These are phyloP conservation scores for Corchorus olitorius DNA, from an alignment of 345 rosid genomes.

Conservation along the genomic window DNA sequence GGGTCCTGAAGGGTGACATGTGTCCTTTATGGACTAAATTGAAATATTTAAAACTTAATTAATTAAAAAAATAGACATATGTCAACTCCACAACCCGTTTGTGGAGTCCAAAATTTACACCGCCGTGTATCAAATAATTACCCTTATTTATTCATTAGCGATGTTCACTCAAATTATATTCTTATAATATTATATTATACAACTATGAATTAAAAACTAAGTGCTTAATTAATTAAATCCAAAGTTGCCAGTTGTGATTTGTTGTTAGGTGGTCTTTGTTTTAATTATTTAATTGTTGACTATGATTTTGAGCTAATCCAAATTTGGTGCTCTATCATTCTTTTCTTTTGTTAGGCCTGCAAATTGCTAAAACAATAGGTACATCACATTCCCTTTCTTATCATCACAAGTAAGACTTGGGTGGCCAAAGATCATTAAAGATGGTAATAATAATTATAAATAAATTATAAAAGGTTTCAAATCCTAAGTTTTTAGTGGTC, in stretches of 20 bases:
- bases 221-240: not conserved
- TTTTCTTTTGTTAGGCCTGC: not conserved
- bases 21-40: too few species aligned
- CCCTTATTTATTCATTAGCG: too few species aligned
- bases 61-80: too few species aligned
- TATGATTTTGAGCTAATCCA: not conserved
- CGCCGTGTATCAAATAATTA: too few species aligned
- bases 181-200: not conserved
- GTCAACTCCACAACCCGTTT: too few species aligned
- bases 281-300: not conserved
- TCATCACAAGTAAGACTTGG: not conserved
- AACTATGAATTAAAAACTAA: not conserved
- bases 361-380: not conserved
- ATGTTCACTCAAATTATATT: not conserved
- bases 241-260: not conserved
- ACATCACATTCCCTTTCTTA: not conserved
- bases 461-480: not conserved
- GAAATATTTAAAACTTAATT: too few species aligned
- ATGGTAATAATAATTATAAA: not conserved
- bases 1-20: too few species aligned
- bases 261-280: not conserved
- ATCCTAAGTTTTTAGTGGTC: not conserved
- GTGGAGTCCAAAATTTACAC: too few species aligned
- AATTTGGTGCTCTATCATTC: not conserved
- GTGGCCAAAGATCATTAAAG: not conserved